Conservation (phyloP, 495 filamentous ascomycete genomes). For the Trichocladium antarcticum region DNA sequence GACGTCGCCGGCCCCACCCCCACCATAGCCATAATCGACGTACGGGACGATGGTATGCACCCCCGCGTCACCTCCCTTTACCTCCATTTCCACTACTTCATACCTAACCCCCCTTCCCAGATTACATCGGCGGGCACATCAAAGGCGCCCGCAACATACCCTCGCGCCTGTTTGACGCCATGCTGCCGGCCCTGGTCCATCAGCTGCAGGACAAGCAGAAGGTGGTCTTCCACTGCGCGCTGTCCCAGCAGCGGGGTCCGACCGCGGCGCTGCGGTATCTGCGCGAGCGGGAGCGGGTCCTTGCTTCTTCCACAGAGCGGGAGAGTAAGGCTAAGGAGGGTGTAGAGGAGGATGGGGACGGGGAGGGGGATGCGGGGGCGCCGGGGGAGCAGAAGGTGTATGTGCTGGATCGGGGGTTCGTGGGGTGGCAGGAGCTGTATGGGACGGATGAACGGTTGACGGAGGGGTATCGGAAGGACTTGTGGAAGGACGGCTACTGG, state of each 20-base stretch:
- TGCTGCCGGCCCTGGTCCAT: conserved; percentile 69
- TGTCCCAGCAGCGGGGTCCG: conserved; percentile 80
- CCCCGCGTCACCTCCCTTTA: not conserved
- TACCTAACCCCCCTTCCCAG: conserved; percentile 28
- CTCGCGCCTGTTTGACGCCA: conserved; percentile 56
- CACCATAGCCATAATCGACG: conserved; percentile 67
- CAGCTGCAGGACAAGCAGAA: conserved; percentile 64
- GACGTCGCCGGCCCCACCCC: too few relatives aligned
- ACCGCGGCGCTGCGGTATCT: conserved; percentile 58
- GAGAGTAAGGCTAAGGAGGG: not conserved
- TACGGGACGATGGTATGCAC: conserved; percentile 63
- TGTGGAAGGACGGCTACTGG: conserved; percentile 63
- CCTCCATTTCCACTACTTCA: not conserved
- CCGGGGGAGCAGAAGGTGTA: conserved; percentile 53
- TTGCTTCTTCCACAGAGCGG: conserved; percentile 10
- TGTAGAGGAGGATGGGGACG: not conserved
- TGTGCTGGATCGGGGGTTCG: conserved; percentile 78
- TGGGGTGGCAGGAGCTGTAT: conserved; percentile 82
- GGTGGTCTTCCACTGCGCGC: conserved; percentile 92
- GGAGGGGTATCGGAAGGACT: conserved; percentile 71
- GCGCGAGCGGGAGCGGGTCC: conserved; percentile 47
- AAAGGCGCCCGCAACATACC: conserved; percentile 62
- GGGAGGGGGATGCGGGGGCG: conserved; percentile 12
- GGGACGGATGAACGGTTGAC: conserved; percentile 72
- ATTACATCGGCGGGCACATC: conserved; percentile 93